These are phyloP conservation scores for Colletotrichum cereale DNA, from an alignment of 2,329 filamentous ascomycete genomes.

Conservation along the genomic window DNA sequence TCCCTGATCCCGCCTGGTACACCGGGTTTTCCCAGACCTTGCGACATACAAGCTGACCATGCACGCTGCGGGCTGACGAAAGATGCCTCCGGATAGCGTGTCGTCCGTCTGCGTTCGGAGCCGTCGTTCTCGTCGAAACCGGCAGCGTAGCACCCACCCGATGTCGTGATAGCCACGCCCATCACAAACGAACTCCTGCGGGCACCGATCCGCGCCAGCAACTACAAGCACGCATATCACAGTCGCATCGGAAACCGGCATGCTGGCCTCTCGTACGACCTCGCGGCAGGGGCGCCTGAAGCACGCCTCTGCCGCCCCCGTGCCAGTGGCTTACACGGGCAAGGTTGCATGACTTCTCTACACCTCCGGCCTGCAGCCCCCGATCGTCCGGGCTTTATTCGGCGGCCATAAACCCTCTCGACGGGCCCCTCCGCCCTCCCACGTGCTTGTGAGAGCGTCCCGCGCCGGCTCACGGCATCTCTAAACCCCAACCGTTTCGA, in stretches of 20 bases:
- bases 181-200: background rate
- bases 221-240: background rate
- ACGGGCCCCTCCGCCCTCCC: background rate
- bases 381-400: background rate
- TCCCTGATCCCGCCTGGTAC: background rate
- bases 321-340: background rate
- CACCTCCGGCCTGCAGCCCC: background rate
- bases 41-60: background rate
- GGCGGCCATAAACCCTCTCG: background rate
- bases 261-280: background rate
- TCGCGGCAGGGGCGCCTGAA: background rate
- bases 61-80: background rate
- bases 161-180: background rate
- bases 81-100: background rate
- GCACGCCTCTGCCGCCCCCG: background rate
- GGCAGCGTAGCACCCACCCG: background rate
- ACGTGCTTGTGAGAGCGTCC: background rate
- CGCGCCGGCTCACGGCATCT: background rate
- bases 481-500: background rate
- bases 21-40: background rate
- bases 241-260: background rate
- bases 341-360: background rate
- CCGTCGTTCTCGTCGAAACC: background rate
- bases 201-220: background rate
- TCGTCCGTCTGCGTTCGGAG: background rate